Conservation (phyloP, 2,329 filamentous ascomycete genomes). For the Oidium heveae region DNA sequence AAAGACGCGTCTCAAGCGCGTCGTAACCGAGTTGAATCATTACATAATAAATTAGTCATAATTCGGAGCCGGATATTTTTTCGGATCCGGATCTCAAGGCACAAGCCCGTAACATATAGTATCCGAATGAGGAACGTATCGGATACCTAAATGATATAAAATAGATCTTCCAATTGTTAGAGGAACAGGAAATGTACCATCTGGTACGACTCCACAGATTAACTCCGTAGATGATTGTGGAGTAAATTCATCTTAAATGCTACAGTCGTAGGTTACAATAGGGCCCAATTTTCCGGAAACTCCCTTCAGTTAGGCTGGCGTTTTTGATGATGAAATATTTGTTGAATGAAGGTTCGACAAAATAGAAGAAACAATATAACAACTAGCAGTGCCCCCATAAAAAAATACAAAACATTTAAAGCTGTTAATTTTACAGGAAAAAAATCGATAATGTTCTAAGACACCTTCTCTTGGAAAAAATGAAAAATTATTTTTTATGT, state of each 20-base stretch:
- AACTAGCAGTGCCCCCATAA: neutral
- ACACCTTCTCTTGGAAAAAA: neutral
- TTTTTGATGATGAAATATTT: neutral
- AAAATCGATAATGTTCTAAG: neutral
- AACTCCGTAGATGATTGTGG: neutral
- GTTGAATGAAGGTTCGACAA: neutral
- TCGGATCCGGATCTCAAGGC: too few species aligned
- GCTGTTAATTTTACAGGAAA: neutral
- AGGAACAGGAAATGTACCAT: slow-evolving; percentile 1
- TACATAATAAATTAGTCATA: too few species aligned
- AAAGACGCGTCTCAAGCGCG: too few species aligned
- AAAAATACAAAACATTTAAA: neutral
- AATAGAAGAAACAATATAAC: neutral
- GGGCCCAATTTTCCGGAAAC: neutral
- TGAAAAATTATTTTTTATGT: neutral
- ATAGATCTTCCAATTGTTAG: slow-evolving; percentile 1
- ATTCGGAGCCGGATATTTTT: too few species aligned
- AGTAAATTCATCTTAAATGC: neutral
- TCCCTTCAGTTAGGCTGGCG: neutral
- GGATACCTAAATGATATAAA: neutral
- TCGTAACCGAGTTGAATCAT: too few species aligned
- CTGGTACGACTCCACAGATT: neutral
- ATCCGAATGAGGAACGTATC: neutral
- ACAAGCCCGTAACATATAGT: neutral
- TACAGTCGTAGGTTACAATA: neutral